Base-by-base conservation (phyloP, 2,329 filamentous ascomycete species). In the Plenodomus lindquistii region DNA sequence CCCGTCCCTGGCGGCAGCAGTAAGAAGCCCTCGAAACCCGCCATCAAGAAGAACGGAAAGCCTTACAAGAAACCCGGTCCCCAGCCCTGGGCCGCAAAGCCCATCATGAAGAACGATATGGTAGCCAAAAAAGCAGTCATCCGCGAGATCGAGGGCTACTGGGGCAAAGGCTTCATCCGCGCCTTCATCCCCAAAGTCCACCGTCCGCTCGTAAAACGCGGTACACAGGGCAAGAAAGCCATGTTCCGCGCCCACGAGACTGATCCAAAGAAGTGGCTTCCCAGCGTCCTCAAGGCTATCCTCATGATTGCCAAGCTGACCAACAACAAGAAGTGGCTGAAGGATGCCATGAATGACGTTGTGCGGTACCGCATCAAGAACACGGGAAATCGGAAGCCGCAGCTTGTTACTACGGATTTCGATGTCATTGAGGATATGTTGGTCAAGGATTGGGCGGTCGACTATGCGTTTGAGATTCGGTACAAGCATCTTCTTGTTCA, bases 381-480 rank as follows among this genome's bases (percentile, higher is more conserved):
- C 37, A 70, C 66, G 0, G 63, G 65, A 1, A 67, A 68, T 34
- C 58, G 63, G 9, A 69, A 69, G 50, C 66, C 63, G 4, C 65
- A 70, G 49, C 50, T 70, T 0, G 64, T 64, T 2, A 67, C 59
- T 1, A 66, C 67, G 0, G 66, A 69, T 40, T 67, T 69, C 11
- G 66, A 69, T 46, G 56, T 69, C 19, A 63, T 69, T n/a, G 66
- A 70, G 24, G 66, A 68, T 17, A 60, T 69, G 52, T 40, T 69
- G 8, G 48, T 59, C 13, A 57, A 57, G 31, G 54, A 59, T 2
- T 69, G 65, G 66, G 41, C 46, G 2, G 48, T 68, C 1, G 20
- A 41, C 0, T 56, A 57, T 24, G 52, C 57, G 31, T 69, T 70
- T 44, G 39, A 50, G 7, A 59, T 67, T 10, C 55, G 64, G n/a